Base-by-base conservation (phyloP, 345 rosid species). In the Heritiera littoralis region DNA sequence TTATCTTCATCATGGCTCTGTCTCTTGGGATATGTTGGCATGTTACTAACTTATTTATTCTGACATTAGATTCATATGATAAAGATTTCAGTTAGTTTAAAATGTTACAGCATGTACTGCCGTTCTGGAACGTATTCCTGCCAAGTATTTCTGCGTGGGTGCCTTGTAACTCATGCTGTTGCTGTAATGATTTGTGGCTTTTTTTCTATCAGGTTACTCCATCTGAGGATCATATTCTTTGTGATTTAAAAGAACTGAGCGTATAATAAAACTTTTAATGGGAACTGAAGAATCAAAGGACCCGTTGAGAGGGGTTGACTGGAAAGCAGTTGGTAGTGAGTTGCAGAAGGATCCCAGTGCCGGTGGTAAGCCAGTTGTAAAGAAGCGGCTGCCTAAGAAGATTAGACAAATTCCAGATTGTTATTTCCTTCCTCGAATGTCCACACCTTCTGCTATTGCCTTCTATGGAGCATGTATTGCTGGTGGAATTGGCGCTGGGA, bases 401-500 rank as follows among this genome's bases (percentile, higher is more conserved):
- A 87, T 94, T 79, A 90, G 97, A 78, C 92, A 90, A 63, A 94
- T 92, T 77, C 98, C 98, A 67, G 99, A 92, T 14, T 92, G 84
- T 79, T 96, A 96, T 83, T 96, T 94, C 83, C 92, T 96, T 70
- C 99, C 99, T 48, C 87, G 94, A 7, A 84, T 79, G 80, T 88
- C 97, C 15, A 80, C 85, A 73, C 85, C 95, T 58, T 70, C 46
- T 9, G 86, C 93, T 79, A 71, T 95, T 72, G 94, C 91, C 76
- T 89, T 89, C 79, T 94, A 85, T 56, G 97, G 99, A 46, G 88
- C 97, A 1, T 94, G 90, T 80, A 89, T 94, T 74, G 92, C 93
- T 2, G 94, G 91, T 78, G 98, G 98, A 60, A 80, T 95, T 70
- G 97, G 98, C 75, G 95, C 97, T 54, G 98, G 98, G 60, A 95